phyloP scores from a whole-genome alignment of 176 grass and related monocot genomes.

The Guadua angustifolia region DNA sequence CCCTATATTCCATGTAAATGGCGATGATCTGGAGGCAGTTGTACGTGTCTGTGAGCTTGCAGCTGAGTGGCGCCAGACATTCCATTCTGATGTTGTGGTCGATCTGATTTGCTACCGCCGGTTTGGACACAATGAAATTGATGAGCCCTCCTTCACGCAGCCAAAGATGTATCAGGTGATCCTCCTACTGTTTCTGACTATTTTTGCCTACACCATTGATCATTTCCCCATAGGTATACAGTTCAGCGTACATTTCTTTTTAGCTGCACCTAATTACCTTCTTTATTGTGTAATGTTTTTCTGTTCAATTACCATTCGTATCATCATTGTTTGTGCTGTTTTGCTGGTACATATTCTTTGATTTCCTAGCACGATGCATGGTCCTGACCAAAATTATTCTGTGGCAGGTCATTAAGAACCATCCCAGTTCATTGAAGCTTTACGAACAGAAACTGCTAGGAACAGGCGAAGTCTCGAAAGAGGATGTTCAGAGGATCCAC shows the following conservation, averaged over 20 bases:
- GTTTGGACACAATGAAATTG: conserved; percentile 96
- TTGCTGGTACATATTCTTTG: conserved; percentile 25
- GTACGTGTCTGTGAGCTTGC: conserved; percentile 87
- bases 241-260: not conserved
- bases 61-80: conserved; percentile 92
- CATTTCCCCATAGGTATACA: not conserved
- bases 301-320: not conserved
- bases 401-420: conserved; percentile 84
- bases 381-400: conserved; percentile 35
- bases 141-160: conserved; percentile 97
- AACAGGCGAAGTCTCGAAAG: conserved; percentile 67
- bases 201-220: not conserved
- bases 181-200: conserved; percentile 23
- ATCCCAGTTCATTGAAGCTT: conserved; percentile 79
- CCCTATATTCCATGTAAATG: conserved; percentile 94
- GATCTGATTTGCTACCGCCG: conserved; percentile 90
- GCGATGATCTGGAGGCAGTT: conserved; percentile 92
- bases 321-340: conserved; percentile 1
- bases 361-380: not conserved
- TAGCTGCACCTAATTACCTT: not conserved
- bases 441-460: conserved; percentile 82
- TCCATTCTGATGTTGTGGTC: conserved; percentile 90
- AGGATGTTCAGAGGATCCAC: conserved; percentile 72
- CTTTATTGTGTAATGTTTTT: not conserved
- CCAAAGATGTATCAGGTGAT: conserved; percentile 97